Conservation (phyloP, 805 yeast genomes). For the Yarrowia sp. region DNA sequence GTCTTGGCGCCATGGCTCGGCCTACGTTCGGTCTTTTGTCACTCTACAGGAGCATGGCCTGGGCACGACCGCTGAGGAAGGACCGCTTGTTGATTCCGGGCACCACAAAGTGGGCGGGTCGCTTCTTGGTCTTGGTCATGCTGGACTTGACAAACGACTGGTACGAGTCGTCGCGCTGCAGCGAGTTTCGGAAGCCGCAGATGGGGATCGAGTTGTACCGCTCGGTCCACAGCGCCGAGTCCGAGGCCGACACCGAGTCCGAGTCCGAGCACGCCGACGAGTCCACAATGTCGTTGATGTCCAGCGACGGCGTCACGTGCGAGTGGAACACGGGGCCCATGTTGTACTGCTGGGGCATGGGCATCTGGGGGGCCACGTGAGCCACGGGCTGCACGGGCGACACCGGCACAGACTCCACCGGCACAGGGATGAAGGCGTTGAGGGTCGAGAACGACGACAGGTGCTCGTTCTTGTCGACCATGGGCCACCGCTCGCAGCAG, state of each 20-base stretch:
- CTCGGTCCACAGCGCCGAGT: constrained; percentile 41
- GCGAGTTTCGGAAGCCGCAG: constrained; percentile 44
- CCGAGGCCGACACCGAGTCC: constrained; percentile 40
- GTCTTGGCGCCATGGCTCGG: too few species aligned
- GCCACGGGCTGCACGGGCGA: constrained; percentile 25
- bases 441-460: constrained; percentile 28
- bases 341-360: not conserved
- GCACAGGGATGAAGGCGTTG: constrained; percentile 27
- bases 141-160: constrained; percentile 32
- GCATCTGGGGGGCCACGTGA: constrained; percentile 7
- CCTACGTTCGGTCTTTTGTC: too few species aligned
- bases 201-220: constrained; percentile 42
- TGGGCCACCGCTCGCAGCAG: constrained; percentile 32
- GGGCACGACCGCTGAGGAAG: constrained; percentile 25
- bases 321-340: constrained; percentile 10
- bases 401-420: constrained; percentile 27
- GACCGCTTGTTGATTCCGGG: constrained; percentile 37
- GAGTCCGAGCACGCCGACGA: constrained; percentile 36
- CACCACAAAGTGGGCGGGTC: constrained; percentile 24
- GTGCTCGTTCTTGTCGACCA: constrained; percentile 31
- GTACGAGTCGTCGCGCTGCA: constrained; percentile 32
- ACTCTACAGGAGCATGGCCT: constrained; percentile 38
- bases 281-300: constrained; percentile 34
- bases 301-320: constrained; percentile 3
- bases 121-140: constrained; percentile 33